Evolutionary conservation across 2,329 filamentous ascomycete genomes (phyloP).

Genomic region (Fusarium decemcellulare): DNA sequence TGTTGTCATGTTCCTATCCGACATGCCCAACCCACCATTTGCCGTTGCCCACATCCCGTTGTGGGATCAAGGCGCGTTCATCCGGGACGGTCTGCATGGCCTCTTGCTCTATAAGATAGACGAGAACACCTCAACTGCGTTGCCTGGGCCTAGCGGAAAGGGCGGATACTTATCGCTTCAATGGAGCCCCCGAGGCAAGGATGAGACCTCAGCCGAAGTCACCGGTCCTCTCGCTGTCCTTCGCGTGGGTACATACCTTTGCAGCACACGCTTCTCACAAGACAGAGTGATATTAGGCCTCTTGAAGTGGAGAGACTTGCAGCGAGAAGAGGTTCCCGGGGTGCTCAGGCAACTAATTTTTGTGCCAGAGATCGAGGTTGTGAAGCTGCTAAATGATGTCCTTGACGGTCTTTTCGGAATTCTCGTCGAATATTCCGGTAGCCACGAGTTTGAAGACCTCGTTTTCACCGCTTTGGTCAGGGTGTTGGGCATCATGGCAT

Average conservation of each 20-base stretch:
- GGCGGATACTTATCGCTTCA: conserved; percentile 90
- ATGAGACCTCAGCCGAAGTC: conserved; percentile 79
- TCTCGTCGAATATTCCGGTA: conserved; percentile 89
- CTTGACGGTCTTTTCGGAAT: conserved; percentile 94
- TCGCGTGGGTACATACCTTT: conserved; percentile 86
- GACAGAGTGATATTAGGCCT: conserved; percentile 88
- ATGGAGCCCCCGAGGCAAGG: conserved; percentile 79
- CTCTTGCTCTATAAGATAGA: conserved; percentile 92
- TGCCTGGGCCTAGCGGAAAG: conserved; percentile 74
- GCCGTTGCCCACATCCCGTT: conserved; percentile 93
- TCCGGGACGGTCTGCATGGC: conserved; percentile 86
- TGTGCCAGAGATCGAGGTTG: conserved; percentile 96
- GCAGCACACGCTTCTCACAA: conserved; percentile 95
- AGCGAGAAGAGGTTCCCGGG: conserved; percentile 78
- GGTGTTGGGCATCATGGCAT: conserved; percentile 90
- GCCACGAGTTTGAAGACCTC: conserved; percentile 92
- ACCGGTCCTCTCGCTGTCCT: conserved; percentile 87
- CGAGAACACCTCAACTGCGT: conserved; percentile 83
- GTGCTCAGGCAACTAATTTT: conserved; percentile 89
- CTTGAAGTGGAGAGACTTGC: conserved; percentile 86
- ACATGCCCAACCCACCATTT: conserved; percentile 89
- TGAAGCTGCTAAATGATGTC: conserved; percentile 91
- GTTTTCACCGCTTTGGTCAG: conserved; percentile 92
- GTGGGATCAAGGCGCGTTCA: conserved; percentile 93
- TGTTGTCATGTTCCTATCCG: conserved; percentile 89